These are phyloP conservation scores for Borealophlyctis nickersoniae DNA, from an alignment of 192 early-diverging fungal species.

Conservation along the genomic window DNA sequence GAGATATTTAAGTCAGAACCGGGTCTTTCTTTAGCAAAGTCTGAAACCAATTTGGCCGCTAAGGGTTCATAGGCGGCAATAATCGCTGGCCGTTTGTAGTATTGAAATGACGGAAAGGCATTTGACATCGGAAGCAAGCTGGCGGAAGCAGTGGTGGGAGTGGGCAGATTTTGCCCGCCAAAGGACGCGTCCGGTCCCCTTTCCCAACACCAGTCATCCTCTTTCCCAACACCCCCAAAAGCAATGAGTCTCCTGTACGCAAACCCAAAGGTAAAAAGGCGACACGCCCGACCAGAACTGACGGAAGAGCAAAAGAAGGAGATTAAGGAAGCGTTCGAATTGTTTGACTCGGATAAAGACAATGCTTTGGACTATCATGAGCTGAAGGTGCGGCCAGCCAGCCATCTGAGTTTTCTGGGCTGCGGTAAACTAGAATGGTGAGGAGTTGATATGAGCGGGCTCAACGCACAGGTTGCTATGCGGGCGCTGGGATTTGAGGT, in stretches of 20 bases:
- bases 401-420: not conserved
- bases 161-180: too few species aligned
- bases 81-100: constrained; percentile 7
- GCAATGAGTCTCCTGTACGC: constrained; percentile 31
- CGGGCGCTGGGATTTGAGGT: constrained; percentile 78
- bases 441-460: not conserved
- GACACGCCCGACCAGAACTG: constrained; percentile 40
- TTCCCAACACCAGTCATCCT: too few species aligned
- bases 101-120: too few species aligned
- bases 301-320: constrained; percentile 83
- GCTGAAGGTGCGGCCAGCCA: constrained; percentile 68
- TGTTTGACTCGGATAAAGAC: constrained; percentile 93
- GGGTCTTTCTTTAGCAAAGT: not conserved
- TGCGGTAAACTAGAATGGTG: not conserved
- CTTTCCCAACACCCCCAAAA: not conserved
- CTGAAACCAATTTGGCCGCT: not conserved
- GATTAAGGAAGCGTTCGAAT: constrained; percentile 93
- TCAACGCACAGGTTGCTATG: constrained; percentile 63
- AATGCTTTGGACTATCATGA: constrained; percentile 75
- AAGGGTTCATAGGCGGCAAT: constrained; percentile 11
- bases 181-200: too few species aligned
- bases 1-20: not conserved
- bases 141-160: too few species aligned
- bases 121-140: too few species aligned
- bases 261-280: constrained; percentile 28